phyloP scores from a whole-genome alignment of 352 stramenopile species.

The Globisporangium middletonii region DNA sequence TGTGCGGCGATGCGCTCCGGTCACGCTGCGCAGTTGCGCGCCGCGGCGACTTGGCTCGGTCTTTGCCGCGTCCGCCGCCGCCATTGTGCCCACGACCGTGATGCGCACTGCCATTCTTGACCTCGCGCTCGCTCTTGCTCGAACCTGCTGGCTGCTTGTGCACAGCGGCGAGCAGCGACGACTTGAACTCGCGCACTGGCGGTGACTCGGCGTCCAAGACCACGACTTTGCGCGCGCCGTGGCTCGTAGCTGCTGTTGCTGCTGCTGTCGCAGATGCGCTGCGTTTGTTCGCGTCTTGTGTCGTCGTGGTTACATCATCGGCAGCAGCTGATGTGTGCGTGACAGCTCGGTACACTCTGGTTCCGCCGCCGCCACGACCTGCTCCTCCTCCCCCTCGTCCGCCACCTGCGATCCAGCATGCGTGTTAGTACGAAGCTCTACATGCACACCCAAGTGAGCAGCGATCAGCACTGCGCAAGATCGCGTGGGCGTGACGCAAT shows the following conservation, averaged over 20 bases:
- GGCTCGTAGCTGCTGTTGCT: neutral
- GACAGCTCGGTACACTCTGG: conserved; percentile 10
- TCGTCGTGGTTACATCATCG: neutral
- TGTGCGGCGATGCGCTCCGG: conserved; percentile 14
- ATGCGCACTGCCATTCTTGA: conserved; percentile 10
- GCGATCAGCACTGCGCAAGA: too few relatives aligned
- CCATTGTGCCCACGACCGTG: conserved; percentile 1
- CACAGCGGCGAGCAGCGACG: conserved; percentile 42
- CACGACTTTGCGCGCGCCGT: conserved; percentile 9
- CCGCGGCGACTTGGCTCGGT: conserved; percentile 4
- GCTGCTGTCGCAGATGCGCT: neutral
- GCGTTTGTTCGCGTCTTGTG: neutral
- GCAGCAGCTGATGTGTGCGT: neutral
- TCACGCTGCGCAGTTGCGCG: neutral
- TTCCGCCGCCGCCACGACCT: conserved; percentile 1
- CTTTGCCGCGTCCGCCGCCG: neutral
- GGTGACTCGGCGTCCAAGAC: conserved; percentile 6
- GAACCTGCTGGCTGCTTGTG: conserved; percentile 1
- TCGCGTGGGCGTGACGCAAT: too few relatives aligned
- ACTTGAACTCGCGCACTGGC: conserved; percentile 35
- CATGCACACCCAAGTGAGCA: neutral
- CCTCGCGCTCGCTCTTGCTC: conserved; percentile 5
- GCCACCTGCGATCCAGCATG: conserved; percentile 4
- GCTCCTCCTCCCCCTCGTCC: conserved; percentile 11
- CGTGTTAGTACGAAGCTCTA: neutral